Conservation (phyloP, 305 asterid genomes). For the Rubia balearica region DNA sequence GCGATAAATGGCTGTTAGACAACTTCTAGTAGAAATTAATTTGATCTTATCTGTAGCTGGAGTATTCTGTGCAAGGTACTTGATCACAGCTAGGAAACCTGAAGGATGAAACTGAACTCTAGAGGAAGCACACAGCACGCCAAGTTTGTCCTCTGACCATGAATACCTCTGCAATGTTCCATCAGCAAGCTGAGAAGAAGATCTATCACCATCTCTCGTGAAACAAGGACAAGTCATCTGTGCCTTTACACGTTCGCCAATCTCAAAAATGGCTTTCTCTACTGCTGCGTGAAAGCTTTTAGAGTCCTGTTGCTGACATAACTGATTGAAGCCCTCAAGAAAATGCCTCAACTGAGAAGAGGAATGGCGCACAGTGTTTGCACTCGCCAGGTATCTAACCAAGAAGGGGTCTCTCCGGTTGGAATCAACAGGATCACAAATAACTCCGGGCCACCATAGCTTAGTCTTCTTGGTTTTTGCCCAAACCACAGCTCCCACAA, state of each 20-base stretch:
- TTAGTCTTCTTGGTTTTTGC: slow-evolving; percentile 44
- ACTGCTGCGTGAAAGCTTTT: slow-evolving; percentile 46
- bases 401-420: slow-evolving; percentile 28
- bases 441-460: slow-evolving; percentile 83
- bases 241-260: slow-evolving; percentile 48
- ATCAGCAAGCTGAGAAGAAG: slow-evolving; percentile 17
- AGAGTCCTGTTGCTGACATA: slow-evolving; percentile 36
- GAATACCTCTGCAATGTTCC: slow-evolving; percentile 12
- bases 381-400: slow-evolving; percentile 50
- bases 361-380: slow-evolving; percentile 40
- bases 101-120: slow-evolving; percentile 47
- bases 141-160: slow-evolving; percentile 14
- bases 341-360: slow-evolving; percentile 58
- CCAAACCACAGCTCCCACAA: slow-evolving; percentile 69
- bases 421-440: slow-evolving; percentile 39
- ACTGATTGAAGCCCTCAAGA: slow-evolving; percentile 39
- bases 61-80: slow-evolving; percentile 35
- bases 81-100: slow-evolving; percentile 32
- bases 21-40: slow-evolving; percentile 34
- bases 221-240: slow-evolving; percentile 68
- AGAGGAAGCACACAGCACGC: slow-evolving; percentile 23
- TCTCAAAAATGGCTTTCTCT: slow-evolving; percentile 55
- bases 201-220: slow-evolving; percentile 25
- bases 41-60: slow-evolving; percentile 36
- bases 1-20: slow-evolving; percentile 49